Evolutionary conservation across 441 rosid species (phyloP).

Genomic region (Adansonia rubrostipa): DNA sequence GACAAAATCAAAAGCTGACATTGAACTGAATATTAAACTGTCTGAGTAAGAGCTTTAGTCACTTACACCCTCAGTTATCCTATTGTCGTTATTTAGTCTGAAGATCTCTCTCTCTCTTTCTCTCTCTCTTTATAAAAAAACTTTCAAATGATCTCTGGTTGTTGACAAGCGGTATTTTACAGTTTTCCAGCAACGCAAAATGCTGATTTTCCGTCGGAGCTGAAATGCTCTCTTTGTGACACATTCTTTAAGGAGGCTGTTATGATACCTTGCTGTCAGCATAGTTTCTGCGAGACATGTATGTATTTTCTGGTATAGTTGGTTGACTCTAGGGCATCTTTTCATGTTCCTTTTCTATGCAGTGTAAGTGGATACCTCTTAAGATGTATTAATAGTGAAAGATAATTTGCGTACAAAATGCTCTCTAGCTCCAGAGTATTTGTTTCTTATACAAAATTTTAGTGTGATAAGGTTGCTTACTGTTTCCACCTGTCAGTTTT

Average conservation of each 20-base stretch:
- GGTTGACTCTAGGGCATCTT: neutral
- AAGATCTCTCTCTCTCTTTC: constrained; percentile 13
- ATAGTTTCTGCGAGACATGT: constrained; percentile 60
- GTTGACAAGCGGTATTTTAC: constrained; percentile 27
- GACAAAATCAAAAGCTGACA: constrained; percentile 31
- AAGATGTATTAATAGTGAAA: neutral
- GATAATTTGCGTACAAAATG: neutral
- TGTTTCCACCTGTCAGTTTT: constrained; percentile 21
- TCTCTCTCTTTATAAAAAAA: neutral
- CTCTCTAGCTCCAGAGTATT: neutral
- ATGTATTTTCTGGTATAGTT: constrained; percentile 32
- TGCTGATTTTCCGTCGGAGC: constrained; percentile 46
- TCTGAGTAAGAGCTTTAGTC: constrained; percentile 35
- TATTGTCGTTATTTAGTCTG: constrained; percentile 16
- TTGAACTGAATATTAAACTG: constrained; percentile 29
- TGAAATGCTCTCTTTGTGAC: constrained; percentile 53
- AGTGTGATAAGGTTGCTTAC: neutral
- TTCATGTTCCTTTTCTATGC: constrained; percentile 10
- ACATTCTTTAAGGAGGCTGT: constrained; percentile 53
- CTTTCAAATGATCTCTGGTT: constrained; percentile 21
- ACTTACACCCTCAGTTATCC: neutral
- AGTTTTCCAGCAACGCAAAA: constrained; percentile 32
- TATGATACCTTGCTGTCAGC: constrained; percentile 69
- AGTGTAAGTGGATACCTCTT: neutral
- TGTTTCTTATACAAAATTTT: constrained; percentile 9